Conservation (phyloP, 192 early-diverging fungal species). For the Spizellomyces sp. region DNA sequence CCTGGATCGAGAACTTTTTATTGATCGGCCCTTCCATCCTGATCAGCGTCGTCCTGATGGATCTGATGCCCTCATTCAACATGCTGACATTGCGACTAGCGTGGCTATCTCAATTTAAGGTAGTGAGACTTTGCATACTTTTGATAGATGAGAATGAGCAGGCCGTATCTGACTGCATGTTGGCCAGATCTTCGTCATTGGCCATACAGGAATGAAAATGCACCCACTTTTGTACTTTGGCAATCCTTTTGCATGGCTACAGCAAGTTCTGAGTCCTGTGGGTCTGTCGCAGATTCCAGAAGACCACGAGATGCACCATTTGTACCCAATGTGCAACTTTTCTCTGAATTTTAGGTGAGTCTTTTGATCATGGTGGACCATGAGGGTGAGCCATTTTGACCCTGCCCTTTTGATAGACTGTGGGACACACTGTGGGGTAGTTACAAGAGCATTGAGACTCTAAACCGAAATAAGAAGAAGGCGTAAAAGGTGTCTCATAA, state of each 20-base stretch:
- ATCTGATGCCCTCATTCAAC: constrained; percentile 3
- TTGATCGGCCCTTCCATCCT: neutral
- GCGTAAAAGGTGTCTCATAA: too few relatives aligned
- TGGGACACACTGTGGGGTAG: neutral
- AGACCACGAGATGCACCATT: constrained; percentile 5
- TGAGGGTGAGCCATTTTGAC: neutral
- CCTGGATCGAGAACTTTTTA: neutral
- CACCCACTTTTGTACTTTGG: neutral
- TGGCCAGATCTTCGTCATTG: neutral
- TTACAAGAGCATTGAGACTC: neutral
- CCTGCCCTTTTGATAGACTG: neutral
- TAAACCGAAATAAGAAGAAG: neutral
- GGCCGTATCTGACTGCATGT: neutral
- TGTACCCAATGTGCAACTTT: constrained; percentile 7
- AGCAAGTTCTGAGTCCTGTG: neutral
- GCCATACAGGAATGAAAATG: constrained; percentile 8
- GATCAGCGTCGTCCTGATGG: neutral
- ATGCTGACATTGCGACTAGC: neutral
- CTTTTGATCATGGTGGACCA: neutral
- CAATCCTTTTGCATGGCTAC: neutral
- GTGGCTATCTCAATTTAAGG: neutral
- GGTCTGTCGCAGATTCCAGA: constrained; percentile 3
- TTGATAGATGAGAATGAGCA: neutral
- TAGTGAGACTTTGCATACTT: neutral
- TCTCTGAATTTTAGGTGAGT: constrained; percentile 7